Percentiles rank a stretch among this genome's conserved stretches.
Evolutionary conservation across 768 basidiomycete species (phyloP).

Genomic region (Phanerochaete carnosa): DNA sequence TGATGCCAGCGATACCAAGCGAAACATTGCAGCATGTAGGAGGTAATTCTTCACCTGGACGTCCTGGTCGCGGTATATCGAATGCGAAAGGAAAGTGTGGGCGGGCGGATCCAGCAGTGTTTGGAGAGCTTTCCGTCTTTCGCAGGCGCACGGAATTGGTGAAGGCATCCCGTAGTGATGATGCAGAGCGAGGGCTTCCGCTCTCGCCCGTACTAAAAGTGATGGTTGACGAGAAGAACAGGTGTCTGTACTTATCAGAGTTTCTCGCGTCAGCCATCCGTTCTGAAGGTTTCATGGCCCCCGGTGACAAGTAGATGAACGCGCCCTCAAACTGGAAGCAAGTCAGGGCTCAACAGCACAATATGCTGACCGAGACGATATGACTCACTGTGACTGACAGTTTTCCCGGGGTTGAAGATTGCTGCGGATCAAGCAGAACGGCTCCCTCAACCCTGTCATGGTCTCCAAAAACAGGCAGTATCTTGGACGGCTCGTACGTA

Average conservation of each 20-base stretch:
- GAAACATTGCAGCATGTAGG: slow-evolving; percentile 47
- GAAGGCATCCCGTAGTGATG: slow-evolving; percentile 25
- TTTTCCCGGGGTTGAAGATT: slow-evolving; percentile 49
- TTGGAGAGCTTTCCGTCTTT: slow-evolving; percentile 18
- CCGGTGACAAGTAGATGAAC: slow-evolving; percentile 43
- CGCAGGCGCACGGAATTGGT: slow-evolving; percentile 21
- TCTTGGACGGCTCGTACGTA: slow-evolving; percentile 22
- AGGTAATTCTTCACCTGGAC: slow-evolving; percentile 58
- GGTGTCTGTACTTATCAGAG: slow-evolving; percentile 22
- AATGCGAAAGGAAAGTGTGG: slow-evolving; percentile 45
- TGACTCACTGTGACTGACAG: slow-evolving; percentile 51
- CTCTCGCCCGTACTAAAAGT: slow-evolving; percentile 19
- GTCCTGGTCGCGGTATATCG: slow-evolving; percentile 47
- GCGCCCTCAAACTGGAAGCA: slow-evolving; percentile 56
- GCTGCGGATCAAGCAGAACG: slow-evolving; percentile 50
- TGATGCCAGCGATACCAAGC: slow-evolving; percentile 23
- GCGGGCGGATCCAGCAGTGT: slow-evolving; percentile 6
- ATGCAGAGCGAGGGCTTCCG: slow-evolving; percentile 18
- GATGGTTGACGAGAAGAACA: slow-evolving; percentile 23
- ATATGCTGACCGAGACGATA: background rate
- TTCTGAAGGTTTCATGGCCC: slow-evolving; percentile 20
- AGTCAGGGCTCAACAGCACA: background rate
- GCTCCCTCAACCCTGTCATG: slow-evolving; percentile 59
- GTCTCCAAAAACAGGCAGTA: slow-evolving; percentile 54
- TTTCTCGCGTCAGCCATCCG: slow-evolving; percentile 6